phyloP scores from a whole-genome alignment of 2,329 filamentous ascomycete species.

The Penicillium italicum region DNA sequence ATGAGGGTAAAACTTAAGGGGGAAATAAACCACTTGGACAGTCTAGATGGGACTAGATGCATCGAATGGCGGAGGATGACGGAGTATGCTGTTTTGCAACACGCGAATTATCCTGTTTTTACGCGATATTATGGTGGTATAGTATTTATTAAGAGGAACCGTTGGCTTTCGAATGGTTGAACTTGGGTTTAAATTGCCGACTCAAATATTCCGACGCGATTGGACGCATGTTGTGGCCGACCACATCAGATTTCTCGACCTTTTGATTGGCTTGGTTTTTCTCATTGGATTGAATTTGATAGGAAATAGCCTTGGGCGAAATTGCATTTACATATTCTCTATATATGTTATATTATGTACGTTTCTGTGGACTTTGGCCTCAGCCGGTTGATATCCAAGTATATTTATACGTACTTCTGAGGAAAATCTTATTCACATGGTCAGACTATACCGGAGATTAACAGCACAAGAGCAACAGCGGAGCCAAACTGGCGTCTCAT shows the following conservation, averaged over 20 bases:
- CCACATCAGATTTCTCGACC: not conserved
- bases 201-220: not conserved
- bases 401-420: too few relatives aligned
- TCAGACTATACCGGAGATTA: too few relatives aligned
- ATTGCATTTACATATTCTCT: too few relatives aligned
- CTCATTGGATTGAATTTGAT: not conserved
- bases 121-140: not conserved
- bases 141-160: not conserved
- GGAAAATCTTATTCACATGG: too few relatives aligned
- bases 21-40: not conserved
- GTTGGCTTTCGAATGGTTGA: not conserved
- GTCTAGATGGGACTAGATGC: constrained; percentile 2
- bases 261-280: not conserved
- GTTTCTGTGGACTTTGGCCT: too few relatives aligned
- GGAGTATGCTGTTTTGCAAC: not conserved
- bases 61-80: not conserved
- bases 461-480: too few relatives aligned
- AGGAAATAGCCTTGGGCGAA: too few relatives aligned
- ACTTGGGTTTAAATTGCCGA: not conserved
- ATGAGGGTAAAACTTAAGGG: too few relatives aligned
- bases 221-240: not conserved
- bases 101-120: not conserved
- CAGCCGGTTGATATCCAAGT: too few relatives aligned
- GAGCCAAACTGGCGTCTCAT: too few relatives aligned
- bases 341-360: too few relatives aligned